Evolutionary conservation across 305 asterid species (phyloP).

Genomic region (Fraxinus sp.): DNA sequence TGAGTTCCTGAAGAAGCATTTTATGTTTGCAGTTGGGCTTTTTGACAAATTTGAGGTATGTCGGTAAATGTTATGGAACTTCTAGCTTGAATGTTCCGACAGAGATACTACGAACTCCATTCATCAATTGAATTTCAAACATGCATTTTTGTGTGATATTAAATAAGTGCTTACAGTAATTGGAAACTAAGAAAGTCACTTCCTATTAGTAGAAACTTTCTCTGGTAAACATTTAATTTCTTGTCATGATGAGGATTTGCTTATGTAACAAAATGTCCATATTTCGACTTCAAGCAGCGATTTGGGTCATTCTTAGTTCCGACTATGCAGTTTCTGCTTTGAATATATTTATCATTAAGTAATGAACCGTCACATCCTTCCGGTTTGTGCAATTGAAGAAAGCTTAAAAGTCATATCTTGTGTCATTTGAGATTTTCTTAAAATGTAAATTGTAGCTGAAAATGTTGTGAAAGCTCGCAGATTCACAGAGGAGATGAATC

Average conservation of each 20-base stretch:
- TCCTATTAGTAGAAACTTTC: not conserved
- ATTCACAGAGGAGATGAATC: not conserved
- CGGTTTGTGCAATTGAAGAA: not conserved
- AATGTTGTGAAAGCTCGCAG: not conserved
- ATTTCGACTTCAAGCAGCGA: not conserved
- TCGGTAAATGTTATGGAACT: not conserved
- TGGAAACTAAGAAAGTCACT: not conserved
- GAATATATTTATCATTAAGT: not conserved
- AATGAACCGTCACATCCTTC: not conserved
- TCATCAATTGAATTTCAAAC: not conserved
- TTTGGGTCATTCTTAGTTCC: not conserved
- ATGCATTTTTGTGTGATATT: not conserved
- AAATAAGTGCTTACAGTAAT: not conserved
- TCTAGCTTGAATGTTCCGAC: constrained; percentile 7
- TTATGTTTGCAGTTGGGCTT: constrained; percentile 63
- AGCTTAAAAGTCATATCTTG: not conserved
- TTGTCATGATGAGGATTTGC: not conserved
- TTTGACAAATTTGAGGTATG: constrained; percentile 77
- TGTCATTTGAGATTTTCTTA: not conserved
- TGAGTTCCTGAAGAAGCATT: constrained; percentile 63
- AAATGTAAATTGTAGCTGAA: not conserved
- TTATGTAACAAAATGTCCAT: not conserved
- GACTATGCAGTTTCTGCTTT: not conserved
- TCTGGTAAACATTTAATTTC: not conserved
- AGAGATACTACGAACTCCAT: constrained; percentile 1